A percentile compares a stretch with the other conserved stretches of the same genome.
Evolutionary conservation across 768 basidiomycete species (phyloP).

Genomic region (Podaxis sp.): DNA sequence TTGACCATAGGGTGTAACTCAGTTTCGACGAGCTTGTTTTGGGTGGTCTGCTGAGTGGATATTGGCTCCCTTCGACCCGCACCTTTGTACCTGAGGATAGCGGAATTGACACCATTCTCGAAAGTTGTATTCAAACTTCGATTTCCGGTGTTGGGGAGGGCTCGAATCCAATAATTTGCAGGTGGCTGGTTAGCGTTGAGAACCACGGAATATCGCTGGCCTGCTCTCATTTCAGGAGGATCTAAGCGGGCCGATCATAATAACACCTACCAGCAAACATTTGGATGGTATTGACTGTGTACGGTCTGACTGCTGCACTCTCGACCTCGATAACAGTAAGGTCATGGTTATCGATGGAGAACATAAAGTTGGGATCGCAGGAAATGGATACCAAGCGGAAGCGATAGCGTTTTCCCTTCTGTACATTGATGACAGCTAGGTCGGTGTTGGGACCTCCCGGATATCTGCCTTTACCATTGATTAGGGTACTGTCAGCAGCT

Average conservation of each 20-base stretch:
- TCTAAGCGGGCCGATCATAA: neutral
- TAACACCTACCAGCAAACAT: conserved; percentile 34
- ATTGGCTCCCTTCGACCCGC: conserved; percentile 30
- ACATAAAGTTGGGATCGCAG: conserved; percentile 44
- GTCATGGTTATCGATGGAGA: conserved; percentile 45
- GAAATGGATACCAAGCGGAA: conserved; percentile 53
- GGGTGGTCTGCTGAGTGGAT: conserved; percentile 9
- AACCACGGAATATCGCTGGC: conserved; percentile 38
- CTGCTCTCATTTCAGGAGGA: conserved; percentile 19
- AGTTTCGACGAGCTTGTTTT: conserved; percentile 22
- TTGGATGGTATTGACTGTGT: conserved; percentile 38
- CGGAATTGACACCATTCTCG: conserved; percentile 37
- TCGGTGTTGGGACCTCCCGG: conserved; percentile 36
- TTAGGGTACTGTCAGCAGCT: conserved; percentile 42
- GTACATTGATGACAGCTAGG: conserved; percentile 47
- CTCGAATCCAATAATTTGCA: conserved; percentile 44
- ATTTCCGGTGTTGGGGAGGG: conserved; percentile 24
- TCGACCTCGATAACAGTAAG: conserved; percentile 44
- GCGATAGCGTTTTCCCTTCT: conserved; percentile 43
- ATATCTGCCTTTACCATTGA: conserved; percentile 54
- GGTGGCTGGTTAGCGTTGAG: conserved; percentile 40
- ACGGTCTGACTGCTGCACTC: conserved; percentile 31
- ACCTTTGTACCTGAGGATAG: conserved; percentile 43
- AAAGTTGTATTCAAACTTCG: conserved; percentile 20
- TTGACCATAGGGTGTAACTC: conserved; percentile 22